Percentiles rank a stretch among this genome's conserved stretches.
phyloP scores from a whole-genome alignment of 768 basidiomycete species.

The Serendipita vermifera region DNA sequence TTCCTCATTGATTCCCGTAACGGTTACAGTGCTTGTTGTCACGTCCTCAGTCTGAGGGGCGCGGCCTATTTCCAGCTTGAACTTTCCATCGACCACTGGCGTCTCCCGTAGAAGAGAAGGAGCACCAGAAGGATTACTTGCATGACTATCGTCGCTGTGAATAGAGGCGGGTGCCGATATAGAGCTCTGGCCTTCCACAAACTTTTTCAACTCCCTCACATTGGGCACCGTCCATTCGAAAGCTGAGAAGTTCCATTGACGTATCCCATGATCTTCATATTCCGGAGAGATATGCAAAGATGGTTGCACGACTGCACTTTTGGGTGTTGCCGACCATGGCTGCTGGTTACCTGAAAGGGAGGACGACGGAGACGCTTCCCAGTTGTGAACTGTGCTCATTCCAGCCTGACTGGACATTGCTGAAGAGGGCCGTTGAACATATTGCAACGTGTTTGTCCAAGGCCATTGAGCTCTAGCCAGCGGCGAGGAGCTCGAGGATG shows the following conservation, averaged over 20 bases:
- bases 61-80: slow-evolving; percentile 55
- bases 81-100: slow-evolving; percentile 53
- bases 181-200: slow-evolving; percentile 37
- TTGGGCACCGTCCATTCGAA: slow-evolving; percentile 61
- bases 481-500: slow-evolving; percentile 25
- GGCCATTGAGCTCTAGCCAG: slow-evolving; percentile 51
- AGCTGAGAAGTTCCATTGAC: slow-evolving; percentile 26
- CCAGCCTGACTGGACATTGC: slow-evolving; percentile 14
- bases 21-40: neutral
- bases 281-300: slow-evolving; percentile 8
- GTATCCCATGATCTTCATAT: slow-evolving; percentile 8
- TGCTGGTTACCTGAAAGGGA: slow-evolving; percentile 15
- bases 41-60: slow-evolving; percentile 1
- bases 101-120: slow-evolving; percentile 55
- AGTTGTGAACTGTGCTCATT: slow-evolving; percentile 16
- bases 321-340: slow-evolving; percentile 3
- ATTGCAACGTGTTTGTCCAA: slow-evolving; percentile 33
- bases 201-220: slow-evolving; percentile 42
- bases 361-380: slow-evolving; percentile 20
- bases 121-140: slow-evolving; percentile 27
- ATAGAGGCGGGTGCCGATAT: slow-evolving; percentile 22
- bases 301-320: slow-evolving; percentile 11
- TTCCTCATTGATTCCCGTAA: neutral
- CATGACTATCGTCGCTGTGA: slow-evolving; percentile 21
- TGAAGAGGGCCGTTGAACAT: slow-evolving; percentile 24